Percentiles rank a stretch among this genome's conserved stretches.
phyloP scores from a whole-genome alignment of 2,329 filamentous ascomycete species.

The Nothophoma quercina region DNA sequence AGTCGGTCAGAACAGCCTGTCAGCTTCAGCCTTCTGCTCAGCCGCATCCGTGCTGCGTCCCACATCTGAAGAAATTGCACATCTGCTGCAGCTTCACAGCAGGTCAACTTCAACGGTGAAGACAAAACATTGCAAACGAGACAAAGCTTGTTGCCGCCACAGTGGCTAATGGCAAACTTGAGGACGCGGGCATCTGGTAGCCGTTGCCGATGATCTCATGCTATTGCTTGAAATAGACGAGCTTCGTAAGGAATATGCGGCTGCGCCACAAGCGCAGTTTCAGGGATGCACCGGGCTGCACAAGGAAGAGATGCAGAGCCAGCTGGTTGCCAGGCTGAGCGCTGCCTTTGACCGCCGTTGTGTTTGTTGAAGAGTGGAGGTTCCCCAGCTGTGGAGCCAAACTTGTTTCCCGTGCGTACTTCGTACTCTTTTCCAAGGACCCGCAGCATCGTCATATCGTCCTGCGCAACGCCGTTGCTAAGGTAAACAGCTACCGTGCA shows the following conservation, averaged over 20 bases:
- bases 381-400: constrained; percentile 14
- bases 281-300: constrained; percentile 20
- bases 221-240: constrained; percentile 19
- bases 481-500: constrained; percentile 39
- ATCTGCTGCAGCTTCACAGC: neutral
- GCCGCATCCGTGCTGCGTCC: constrained; percentile 1
- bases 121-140: neutral
- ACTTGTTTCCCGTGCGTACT: neutral
- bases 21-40: constrained; percentile 9
- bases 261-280: constrained; percentile 15
- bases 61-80: neutral
- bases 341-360: constrained; percentile 2
- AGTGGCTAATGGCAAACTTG: neutral
- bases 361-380: constrained; percentile 11
- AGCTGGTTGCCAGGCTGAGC: constrained; percentile 16
- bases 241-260: constrained; percentile 16
- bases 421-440: constrained; percentile 9
- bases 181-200: constrained; percentile 4
- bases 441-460: constrained; percentile 17
- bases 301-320: constrained; percentile 9
- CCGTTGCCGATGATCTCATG: constrained; percentile 14
- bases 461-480: constrained; percentile 36
- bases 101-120: too few species aligned
- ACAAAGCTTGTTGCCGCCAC: neutral
- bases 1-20: neutral